A percentile compares a stretch with the other conserved stretches of the same genome.
These are phyloP conservation scores for Candida insectalens DNA, from an alignment of 805 yeast species.

Conservation along the genomic window DNA sequence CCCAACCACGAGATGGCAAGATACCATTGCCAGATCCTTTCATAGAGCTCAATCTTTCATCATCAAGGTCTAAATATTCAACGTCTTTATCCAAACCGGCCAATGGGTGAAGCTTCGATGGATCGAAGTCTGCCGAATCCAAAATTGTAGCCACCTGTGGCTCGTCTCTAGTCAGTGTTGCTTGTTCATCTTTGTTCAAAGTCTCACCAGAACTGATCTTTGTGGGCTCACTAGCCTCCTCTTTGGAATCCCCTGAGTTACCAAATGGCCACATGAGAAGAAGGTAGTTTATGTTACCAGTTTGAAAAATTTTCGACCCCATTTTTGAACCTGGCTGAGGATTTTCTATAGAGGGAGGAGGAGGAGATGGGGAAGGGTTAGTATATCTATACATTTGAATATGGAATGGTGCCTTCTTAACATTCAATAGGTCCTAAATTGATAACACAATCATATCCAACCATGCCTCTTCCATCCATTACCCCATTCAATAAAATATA, in stretches of 20 bases:
- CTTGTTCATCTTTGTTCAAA: slow-evolving; percentile 6
- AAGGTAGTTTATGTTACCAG: no score
- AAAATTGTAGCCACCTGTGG: slow-evolving; percentile 45
- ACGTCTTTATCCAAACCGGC: slow-evolving; percentile 87
- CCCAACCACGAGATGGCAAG: slow-evolving; percentile 95
- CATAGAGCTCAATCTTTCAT: slow-evolving; percentile 61
- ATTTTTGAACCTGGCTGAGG: no score
- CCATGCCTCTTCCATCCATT: no score
- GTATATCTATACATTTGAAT: no score
- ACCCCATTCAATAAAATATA: no score
- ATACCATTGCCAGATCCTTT: slow-evolving; percentile 80
- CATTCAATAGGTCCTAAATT: no score
- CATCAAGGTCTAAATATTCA: slow-evolving; percentile 85
- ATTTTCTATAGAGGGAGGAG: no score
- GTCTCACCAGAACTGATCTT: slow-evolving; percentile 1
- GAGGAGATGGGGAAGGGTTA: no score
- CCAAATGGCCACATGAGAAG: slow-evolving; percentile 15
- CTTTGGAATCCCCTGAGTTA: slow-evolving; percentile 5
- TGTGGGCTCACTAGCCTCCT: slow-evolving; percentile 1
- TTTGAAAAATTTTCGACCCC: no score
- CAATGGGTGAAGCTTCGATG: slow-evolving; percentile 75
- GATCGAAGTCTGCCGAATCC: slow-evolving; percentile 50
- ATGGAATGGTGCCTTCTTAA: no score
- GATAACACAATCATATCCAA: no score
- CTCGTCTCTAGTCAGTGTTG: slow-evolving; percentile 7